These are phyloP conservation scores for Botrytis elliptica DNA, from an alignment of 2,329 filamentous ascomycete genomes.

Conservation along the genomic window DNA sequence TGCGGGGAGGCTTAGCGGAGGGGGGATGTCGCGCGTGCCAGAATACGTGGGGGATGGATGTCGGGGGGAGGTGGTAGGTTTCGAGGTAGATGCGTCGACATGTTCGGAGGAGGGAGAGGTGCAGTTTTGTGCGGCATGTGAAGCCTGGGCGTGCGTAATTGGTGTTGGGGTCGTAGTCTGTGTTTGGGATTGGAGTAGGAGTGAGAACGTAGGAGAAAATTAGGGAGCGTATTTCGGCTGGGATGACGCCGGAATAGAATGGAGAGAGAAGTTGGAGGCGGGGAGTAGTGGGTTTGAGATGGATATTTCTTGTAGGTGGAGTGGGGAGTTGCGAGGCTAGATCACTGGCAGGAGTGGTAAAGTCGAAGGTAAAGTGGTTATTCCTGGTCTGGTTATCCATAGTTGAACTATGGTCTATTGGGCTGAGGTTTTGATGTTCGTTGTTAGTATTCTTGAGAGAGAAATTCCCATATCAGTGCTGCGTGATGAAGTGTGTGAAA, in stretches of 20 bases:
- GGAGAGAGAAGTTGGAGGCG: neutral
- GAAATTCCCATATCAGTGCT: neutral
- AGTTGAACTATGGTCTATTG: neutral
- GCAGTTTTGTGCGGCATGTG: conserved; percentile 21
- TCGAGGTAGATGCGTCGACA: conserved; percentile 32
- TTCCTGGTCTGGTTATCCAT: neutral
- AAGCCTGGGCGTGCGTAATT: conserved; percentile 29
- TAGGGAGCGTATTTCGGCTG: conserved; percentile 2
- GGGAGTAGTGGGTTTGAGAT: neutral
- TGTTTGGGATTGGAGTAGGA: neutral
- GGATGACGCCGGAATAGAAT: conserved; percentile 4
- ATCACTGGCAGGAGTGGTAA: neutral
- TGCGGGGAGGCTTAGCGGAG: neutral
- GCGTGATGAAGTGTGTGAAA: neutral
- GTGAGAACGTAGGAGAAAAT: conserved; percentile 12
- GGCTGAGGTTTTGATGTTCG: neutral
- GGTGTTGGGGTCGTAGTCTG: conserved; percentile 6
- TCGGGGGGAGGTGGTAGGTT: conserved; percentile 30
- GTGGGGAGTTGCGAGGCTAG: neutral
- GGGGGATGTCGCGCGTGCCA: conserved; percentile 22
- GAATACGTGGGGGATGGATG: conserved; percentile 30
- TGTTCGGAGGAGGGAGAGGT: conserved; percentile 28
- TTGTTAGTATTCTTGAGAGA: neutral
- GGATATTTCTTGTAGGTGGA: neutral
- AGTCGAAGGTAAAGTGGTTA: neutral